Base-by-base conservation (phyloP, 2,329 filamentous ascomycete species). In the Waltergamsia citrina region DNA sequence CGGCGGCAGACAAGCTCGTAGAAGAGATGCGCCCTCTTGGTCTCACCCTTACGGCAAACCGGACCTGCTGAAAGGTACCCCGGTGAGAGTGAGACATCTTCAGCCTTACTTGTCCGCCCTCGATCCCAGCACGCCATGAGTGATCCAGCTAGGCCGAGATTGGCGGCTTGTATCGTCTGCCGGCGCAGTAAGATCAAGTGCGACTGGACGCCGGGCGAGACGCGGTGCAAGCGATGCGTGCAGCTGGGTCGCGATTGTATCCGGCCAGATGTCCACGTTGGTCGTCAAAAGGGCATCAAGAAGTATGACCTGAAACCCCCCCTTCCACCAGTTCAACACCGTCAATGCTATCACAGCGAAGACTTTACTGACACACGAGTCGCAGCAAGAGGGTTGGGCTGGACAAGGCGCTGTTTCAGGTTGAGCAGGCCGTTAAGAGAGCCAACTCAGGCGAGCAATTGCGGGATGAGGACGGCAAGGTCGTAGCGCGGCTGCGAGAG, bases 241-340 rank as follows among this genome's bases (percentile, higher is more conserved):
- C 68, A 75, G 46, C 59, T 69, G 7, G 63, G 69, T 22, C 50
- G 59, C 11, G 74, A 83, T 38, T 85, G 81, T 50, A 60, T 82
- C 6, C 74, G 82, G 3, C 80, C 71, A n/a, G 71, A 71, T n/a
- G 83, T 84, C 48, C 79, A 84, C 41, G 70, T 83, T 4, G 81
- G 81, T 7, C 65, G 81, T 32, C 79, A 83, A 48, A 85, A 85
- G 49, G 81, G 81, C 16, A 80, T 85, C 39, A 85, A 85, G 53
- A 85, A 85, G 81, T 81, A 29, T 6, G 12, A 8, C 15, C 15
- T 24, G 19, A 25, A n/a, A n/a, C n/a, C 27, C 9, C 25, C 15
- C 26, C 20, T 29, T 4, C 23, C 10, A 20, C n/a, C 26, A 8
- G 10, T 18, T n/a, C 30, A n/a, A n/a, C n/a, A n/a, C n/a, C n/a